Conservation (phyloP, 345 rosid species). For the Noccaea caerulescens region DNA sequence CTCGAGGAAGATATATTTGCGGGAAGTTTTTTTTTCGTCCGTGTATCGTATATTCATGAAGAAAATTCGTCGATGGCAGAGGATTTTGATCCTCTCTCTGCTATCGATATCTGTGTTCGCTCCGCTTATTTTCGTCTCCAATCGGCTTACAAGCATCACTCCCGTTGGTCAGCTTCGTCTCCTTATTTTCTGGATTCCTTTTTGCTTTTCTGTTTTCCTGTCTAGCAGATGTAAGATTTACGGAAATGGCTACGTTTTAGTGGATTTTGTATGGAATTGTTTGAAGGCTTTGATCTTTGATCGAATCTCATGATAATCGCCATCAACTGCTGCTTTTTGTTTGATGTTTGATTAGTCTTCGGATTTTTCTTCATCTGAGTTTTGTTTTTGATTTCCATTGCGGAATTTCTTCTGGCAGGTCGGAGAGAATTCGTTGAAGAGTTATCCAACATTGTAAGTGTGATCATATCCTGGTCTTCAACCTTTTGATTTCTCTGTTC, state of each 20-base stretch:
- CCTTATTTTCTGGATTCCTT: neutral
- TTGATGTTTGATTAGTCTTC: neutral
- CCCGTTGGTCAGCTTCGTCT: conserved; percentile 54
- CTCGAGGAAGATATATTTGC: conserved; percentile 20
- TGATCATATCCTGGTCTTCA: conserved; percentile 5
- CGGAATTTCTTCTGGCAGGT: conserved; percentile 53
- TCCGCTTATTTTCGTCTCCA: conserved; percentile 70
- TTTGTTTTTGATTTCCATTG: conserved; percentile 31
- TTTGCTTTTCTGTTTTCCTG: neutral
- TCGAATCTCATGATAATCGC: conserved; percentile 20
- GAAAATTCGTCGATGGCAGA: conserved; percentile 72
- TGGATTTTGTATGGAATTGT: conserved; percentile 16
- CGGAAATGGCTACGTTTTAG: neutral
- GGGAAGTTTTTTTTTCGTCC: neutral
- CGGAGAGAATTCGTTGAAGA: conserved; percentile 68
- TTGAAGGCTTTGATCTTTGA: conserved; percentile 15
- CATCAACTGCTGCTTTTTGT: conserved; percentile 6
- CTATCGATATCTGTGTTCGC: conserved; percentile 72
- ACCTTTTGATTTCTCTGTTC: neutral
- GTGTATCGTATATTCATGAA: conserved; percentile 57
- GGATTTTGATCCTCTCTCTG: conserved; percentile 78
- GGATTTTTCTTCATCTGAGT: conserved; percentile 1
- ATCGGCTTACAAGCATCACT: conserved; percentile 56
- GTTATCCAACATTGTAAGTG: conserved; percentile 61
- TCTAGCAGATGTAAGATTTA: conserved; percentile 4